These are phyloP conservation scores for Silybum marianum DNA, from an alignment of 129 eudicot species.

Conservation along the genomic window DNA sequence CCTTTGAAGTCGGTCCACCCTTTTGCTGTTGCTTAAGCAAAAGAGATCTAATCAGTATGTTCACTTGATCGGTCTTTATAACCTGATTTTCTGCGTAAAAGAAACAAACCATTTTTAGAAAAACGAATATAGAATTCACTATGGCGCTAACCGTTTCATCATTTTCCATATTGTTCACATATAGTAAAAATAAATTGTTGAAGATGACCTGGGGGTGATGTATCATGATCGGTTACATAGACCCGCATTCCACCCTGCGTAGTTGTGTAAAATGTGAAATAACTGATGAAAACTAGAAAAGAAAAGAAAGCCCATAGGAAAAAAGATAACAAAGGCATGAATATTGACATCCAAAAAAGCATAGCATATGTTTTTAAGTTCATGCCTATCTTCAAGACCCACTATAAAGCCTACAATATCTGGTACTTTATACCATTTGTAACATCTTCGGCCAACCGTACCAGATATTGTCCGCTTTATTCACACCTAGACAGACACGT, in stretches of 20 bases:
- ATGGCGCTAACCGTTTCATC: not conserved
- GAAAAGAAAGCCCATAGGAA: not conserved
- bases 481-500: not conserved
- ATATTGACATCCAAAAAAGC: not conserved
- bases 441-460: not conserved
- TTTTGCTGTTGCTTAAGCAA: conserved; percentile 73
- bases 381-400: not conserved
- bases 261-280: not conserved
- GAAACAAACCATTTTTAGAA: conserved; percentile 1
- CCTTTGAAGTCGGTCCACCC: conserved; percentile 56
- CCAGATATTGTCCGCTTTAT: not conserved
- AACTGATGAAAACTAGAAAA: not conserved
- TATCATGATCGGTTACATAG: conserved; percentile 77
- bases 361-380: not conserved
- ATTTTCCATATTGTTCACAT: not conserved
- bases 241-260: conserved; percentile 86
- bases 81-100: conserved; percentile 62
- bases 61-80: conserved; percentile 79
- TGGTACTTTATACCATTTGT: too few species aligned
- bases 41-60: conserved; percentile 88
- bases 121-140: not conserved
- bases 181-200: not conserved
- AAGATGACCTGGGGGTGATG: conserved; percentile 81
- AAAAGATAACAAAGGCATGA: not conserved
- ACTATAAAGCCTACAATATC: too few species aligned